phyloP scores from a whole-genome alignment of 2,329 filamentous ascomycete genomes.

The Pyricularia grisea region DNA sequence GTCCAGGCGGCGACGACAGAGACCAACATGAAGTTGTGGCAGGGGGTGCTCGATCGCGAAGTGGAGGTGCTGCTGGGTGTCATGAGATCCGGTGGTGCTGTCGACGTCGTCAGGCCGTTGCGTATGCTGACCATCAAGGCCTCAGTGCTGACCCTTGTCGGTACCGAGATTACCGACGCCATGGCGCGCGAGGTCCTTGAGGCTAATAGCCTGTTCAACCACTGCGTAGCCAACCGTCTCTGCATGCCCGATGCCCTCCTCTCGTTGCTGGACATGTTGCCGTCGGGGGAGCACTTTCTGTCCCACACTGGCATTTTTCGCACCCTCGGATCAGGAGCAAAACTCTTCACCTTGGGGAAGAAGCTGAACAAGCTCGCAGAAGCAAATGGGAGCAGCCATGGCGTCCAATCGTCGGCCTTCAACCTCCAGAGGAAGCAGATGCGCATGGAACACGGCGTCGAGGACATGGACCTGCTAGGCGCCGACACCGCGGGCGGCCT shows the following conservation, averaged over 20 bases:
- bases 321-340: background rate
- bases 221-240: background rate
- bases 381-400: background rate
- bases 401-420: background rate
- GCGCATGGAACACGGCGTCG: background rate
- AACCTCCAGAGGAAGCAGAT: background rate
- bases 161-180: background rate
- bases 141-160: background rate
- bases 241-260: background rate
- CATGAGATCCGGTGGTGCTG: background rate
- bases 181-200: background rate
- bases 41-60: background rate
- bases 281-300: background rate
- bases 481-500: slow-evolving; percentile 23
- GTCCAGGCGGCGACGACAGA: background rate
- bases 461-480: background rate
- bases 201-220: background rate
- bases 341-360: background rate
- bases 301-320: background rate
- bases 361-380: background rate
- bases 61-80: background rate
- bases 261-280: background rate
- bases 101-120: background rate
- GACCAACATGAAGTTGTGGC: background rate
- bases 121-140: background rate